phyloP scores from a whole-genome alignment of 192 early-diverging fungal genomes.

The Lobosporangium transversale region DNA sequence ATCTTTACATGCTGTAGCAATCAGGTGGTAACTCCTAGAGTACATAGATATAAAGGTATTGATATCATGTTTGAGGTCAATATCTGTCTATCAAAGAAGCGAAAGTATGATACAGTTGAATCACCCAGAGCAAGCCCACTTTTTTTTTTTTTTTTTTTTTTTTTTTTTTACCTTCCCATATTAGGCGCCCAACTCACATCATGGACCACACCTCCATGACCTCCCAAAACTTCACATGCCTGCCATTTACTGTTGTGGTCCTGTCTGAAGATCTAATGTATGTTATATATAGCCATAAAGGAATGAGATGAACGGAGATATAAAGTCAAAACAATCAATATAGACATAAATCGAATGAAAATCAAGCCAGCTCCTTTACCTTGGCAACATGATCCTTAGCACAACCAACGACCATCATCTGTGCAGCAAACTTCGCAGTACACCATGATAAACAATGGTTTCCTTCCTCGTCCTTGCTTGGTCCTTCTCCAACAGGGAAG shows the following conservation, averaged over 20 bases:
- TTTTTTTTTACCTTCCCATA: constrained; percentile 64
- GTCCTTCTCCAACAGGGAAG: constrained; percentile 64
- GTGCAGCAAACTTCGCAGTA: constrained; percentile 77
- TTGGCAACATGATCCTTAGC: constrained; percentile 82
- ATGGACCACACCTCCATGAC: constrained; percentile 71
- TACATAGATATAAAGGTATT: background rate
- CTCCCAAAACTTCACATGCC: constrained; percentile 62
- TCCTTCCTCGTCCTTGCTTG: constrained; percentile 77
- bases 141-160: background rate
- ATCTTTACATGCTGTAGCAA: constrained; percentile 86
- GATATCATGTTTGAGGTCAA: background rate
- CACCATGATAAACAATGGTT: constrained; percentile 90
- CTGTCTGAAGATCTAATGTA: constrained; percentile 70
- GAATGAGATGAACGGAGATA: background rate
- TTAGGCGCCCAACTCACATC: constrained; percentile 78
- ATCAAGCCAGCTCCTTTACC: constrained; percentile 15
- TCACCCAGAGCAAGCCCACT: no score
- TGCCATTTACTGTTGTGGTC: constrained; percentile 73
- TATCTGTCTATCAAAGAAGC: no score
- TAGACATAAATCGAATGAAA: background rate
- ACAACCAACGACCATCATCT: constrained; percentile 87
- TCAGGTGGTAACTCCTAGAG: constrained; percentile 77
- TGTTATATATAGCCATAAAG: no score
- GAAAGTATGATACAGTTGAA: no score
- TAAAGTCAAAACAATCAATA: background rate